Conservation (phyloP, 139 green algal species). For the Micractinium conductrix region DNA sequence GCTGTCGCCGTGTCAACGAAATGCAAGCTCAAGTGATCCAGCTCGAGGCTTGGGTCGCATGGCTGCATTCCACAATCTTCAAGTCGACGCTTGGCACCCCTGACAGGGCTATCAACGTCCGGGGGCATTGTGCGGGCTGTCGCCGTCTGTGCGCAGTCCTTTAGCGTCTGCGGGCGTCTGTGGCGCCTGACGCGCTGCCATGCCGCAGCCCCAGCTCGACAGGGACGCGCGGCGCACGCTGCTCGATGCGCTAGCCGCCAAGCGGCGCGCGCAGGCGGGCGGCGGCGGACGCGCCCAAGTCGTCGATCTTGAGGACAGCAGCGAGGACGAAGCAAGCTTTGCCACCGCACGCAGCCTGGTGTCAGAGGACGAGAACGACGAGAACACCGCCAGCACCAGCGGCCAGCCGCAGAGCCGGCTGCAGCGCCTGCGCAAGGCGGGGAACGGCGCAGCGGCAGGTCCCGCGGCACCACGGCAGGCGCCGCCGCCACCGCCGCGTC, state of each 20-base stretch:
- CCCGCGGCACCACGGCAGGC: neutral
- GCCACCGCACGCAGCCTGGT: neutral
- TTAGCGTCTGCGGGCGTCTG: no score
- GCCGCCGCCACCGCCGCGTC: neutral
- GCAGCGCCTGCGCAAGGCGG: neutral
- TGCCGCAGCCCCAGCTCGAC: neutral
- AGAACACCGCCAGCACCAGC: neutral
- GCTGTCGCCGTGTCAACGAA: no score
- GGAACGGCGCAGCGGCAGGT: no score
- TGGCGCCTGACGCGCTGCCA: neutral
- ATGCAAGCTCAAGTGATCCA: no score
- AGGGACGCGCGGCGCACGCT: neutral
- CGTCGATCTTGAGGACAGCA: neutral
- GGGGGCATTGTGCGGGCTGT: no score
- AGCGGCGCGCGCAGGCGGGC: neutral
- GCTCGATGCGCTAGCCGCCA: neutral
- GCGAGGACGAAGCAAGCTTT: neutral
- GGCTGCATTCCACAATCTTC: no score
- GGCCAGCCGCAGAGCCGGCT: neutral
- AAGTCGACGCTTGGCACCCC: no score
- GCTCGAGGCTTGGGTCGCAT: no score
- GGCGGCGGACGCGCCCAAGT: neutral
- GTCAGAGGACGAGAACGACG: constrained; percentile 3
- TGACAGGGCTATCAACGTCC: no score
- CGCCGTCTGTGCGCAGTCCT: no score